These are phyloP conservation scores for Plasmopara halstedii DNA, from an alignment of 352 stramenopile genomes.

Conservation along the genomic window DNA sequence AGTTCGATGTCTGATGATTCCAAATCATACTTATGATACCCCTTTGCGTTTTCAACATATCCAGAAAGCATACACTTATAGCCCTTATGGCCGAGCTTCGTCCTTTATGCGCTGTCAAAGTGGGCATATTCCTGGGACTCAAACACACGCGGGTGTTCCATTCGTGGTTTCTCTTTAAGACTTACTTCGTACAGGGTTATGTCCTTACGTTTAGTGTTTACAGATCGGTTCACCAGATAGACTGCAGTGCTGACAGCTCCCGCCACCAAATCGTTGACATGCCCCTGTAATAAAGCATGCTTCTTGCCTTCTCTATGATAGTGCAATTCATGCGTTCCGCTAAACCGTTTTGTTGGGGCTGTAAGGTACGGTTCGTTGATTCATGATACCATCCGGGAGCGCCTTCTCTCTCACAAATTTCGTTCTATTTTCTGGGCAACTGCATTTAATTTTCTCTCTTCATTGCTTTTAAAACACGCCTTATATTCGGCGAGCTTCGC, in stretches of 20 bases:
- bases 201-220: neutral
- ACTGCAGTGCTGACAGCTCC: neutral
- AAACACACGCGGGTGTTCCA: neutral
- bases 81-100: neutral
- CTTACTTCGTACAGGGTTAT: neutral
- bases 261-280: neutral
- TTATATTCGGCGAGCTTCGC: neutral
- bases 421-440: neutral
- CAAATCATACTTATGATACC: constrained; percentile 10
- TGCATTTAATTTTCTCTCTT: neutral
- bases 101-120: neutral
- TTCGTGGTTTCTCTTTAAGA: neutral
- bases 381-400: neutral
- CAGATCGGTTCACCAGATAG: neutral
- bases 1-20: constrained; percentile 7
- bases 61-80: neutral
- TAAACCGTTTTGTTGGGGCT: neutral
- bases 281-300: neutral
- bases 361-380: neutral
- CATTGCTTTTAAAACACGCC: neutral
- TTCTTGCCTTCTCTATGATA: neutral
- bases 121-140: neutral
- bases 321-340: neutral
- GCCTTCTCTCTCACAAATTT: neutral
- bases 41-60: constrained; percentile 1